Evolutionary conservation across 2,329 filamentous ascomycete species (phyloP), one percentile per base, ranked within the genome.

Genomic region (Diaporthe helianthi): DNA sequence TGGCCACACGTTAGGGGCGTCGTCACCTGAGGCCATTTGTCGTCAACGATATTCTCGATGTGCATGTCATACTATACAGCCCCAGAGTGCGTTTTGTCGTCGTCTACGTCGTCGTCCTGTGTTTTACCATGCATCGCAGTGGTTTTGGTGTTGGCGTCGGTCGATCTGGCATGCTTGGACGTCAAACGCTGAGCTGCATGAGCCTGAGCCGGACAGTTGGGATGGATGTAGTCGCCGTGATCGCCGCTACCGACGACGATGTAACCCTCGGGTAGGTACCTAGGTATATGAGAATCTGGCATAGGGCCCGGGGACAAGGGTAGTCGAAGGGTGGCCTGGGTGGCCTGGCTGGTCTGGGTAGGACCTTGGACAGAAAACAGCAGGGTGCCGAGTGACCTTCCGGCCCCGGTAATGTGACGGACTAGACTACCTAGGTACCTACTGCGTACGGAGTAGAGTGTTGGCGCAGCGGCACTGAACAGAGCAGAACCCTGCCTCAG

Each of bases 161-260:
- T 15, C 58, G 58, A 63, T 63, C 49, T 5, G 51, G 17, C 49
- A 66, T 49, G 52, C 64, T 55, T 67, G 64, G 38, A 67, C 64
- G 65, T 58, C 65, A 67, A 58, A 67, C 52, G 65, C 65, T 58
- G 31, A 67, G 65, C 65, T 58, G n/a, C n/a, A n/a, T n/a, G 65
- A 63, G 44, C 44, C 19, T 6, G 58, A 67, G 65, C 65, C 65
- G 65, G 47, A 58, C 65, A 58, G 65, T 54, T 55, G 65, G 65
- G 65, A 58, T 67, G 65, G 41, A 67, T 44, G 65, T 67, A 46
- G 64, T 67, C 65, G 65, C 65, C 31, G 58, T 58, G 65, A 67
- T 67, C 65, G 65, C 65, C 65, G 65, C 65, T 58, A 67, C n/a
- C 65, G 46, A 54, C 65, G 58, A 29, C 65, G 65, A 67, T 67